These are phyloP conservation scores for Sugiyamaella pinicola DNA, from an alignment of 1,139 yeast genomes.

Conservation along the genomic window DNA sequence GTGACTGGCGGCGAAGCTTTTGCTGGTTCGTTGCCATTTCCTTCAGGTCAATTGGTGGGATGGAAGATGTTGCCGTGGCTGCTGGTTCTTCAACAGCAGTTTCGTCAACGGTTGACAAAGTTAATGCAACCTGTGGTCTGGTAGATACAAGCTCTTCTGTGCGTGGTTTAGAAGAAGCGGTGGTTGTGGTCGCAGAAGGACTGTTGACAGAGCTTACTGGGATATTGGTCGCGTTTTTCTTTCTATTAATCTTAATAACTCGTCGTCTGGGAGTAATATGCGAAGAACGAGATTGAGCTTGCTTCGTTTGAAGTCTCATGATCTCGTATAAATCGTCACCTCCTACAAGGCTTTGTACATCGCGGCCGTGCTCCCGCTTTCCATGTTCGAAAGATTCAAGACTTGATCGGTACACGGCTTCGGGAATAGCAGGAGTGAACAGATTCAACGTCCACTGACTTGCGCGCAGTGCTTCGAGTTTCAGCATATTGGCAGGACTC, in stretches of 20 bases:
- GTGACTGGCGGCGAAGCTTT: background rate
- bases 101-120: background rate
- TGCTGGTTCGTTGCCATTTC: background rate
- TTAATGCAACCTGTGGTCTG: background rate
- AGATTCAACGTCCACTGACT: conserved; percentile 79
- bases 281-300: conserved; percentile 32
- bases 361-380: conserved; percentile 11
- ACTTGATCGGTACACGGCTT: conserved; percentile 57
- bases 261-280: conserved; percentile 38
- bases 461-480: conserved; percentile 68
- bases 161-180: background rate
- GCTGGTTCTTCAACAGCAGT: conserved; percentile 5
- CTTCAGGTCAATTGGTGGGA: conserved; percentile 14
- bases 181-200: too few species aligned
- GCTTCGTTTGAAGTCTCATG: conserved; percentile 35
- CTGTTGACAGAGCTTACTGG: too few species aligned
- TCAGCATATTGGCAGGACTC: conserved; percentile 69
- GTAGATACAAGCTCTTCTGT: background rate
- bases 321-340: conserved; percentile 37
- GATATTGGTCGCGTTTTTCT: too few species aligned
- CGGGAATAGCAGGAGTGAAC: conserved; percentile 59
- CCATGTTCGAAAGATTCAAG: conserved; percentile 33
- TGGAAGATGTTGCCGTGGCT: conserved; percentile 2
- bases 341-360: conserved; percentile 30
- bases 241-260: conserved; percentile 34